phyloP scores from a whole-genome alignment of 768 basidiomycete genomes.

The Leccinellum albellum region DNA sequence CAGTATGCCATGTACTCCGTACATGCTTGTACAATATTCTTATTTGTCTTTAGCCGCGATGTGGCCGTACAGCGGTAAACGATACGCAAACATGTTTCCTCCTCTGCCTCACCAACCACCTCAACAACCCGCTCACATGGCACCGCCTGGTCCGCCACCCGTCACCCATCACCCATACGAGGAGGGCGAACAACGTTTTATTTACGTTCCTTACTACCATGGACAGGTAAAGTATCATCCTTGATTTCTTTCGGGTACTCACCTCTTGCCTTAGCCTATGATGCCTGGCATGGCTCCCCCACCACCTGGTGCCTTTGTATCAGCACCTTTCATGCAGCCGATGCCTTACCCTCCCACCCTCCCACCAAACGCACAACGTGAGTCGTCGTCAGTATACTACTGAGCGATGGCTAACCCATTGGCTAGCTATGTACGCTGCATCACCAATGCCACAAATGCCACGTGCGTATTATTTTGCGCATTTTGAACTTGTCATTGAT shows the following conservation, averaged over 20 bases:
- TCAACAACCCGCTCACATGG: conserved; percentile 65
- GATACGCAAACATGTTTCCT: conserved; percentile 77
- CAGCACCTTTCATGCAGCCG: conserved; percentile 76
- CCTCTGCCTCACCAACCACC: conserved; percentile 53
- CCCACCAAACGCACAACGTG: conserved; percentile 66
- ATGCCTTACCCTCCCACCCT: conserved; percentile 81
- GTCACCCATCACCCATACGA: conserved; percentile 76
- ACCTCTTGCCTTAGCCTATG: conserved; percentile 52
- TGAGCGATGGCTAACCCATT: conserved; percentile 4
- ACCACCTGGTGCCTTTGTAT: conserved; percentile 77
- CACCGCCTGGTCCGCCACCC: conserved; percentile 62
- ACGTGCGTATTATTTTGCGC: conserved; percentile 47
- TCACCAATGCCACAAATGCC: conserved; percentile 87
- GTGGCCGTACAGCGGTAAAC: conserved; percentile 91
- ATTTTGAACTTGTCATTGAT: background rate
- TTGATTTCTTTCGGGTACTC: background rate
- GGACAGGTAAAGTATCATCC: conserved; percentile 50
- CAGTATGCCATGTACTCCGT: conserved; percentile 47
- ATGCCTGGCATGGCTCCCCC: conserved; percentile 83
- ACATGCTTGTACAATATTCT: background rate
- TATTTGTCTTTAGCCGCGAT: conserved; percentile 46
- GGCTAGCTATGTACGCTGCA: conserved; percentile 72
- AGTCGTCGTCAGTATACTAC: background rate
- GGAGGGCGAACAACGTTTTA: conserved; percentile 67
- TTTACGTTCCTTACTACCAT: conserved; percentile 82